A percentile compares a stretch with the other conserved stretches of the same genome.
Evolutionary conservation across 1,284 basidiomycete species (phyloP).

Genomic region (Cryptococcus jaspeensis): DNA sequence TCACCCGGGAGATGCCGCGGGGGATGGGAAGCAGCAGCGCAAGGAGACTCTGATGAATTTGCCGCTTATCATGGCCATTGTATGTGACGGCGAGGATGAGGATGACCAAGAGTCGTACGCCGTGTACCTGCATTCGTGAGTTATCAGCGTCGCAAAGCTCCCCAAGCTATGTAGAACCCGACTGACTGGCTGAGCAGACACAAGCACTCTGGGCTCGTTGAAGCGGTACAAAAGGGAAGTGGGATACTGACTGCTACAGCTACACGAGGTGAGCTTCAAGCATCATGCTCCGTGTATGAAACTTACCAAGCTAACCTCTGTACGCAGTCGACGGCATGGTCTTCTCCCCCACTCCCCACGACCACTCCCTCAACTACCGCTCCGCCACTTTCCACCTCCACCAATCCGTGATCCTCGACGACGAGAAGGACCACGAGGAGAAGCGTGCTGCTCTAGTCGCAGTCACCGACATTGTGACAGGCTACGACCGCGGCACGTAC

Average conservation of each 20-base stretch:
- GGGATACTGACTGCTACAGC: conserved; percentile 22
- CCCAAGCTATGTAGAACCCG: background rate
- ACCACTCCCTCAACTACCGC: conserved; percentile 28
- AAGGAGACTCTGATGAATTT: conserved; percentile 27
- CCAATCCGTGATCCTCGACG: conserved; percentile 9
- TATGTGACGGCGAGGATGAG: conserved; percentile 16
- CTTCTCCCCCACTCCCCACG: conserved; percentile 24
- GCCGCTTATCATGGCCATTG: conserved; percentile 16
- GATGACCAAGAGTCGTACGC: conserved; percentile 11
- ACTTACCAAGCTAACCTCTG: background rate
- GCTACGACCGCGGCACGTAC: conserved; percentile 11
- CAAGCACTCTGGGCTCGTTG: conserved; percentile 20
- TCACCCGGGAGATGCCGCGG: conserved; percentile 20
- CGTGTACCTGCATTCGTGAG: conserved; percentile 26
- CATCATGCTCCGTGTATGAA: background rate
- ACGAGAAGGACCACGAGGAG: conserved; percentile 16
- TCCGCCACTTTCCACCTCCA: conserved; percentile 24
- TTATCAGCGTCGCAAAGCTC: background rate
- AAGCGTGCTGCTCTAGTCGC: conserved; percentile 14
- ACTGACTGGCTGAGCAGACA: conserved; percentile 14
- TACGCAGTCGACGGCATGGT: conserved; percentile 25
- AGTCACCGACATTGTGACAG: conserved; percentile 17
- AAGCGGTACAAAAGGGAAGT: conserved; percentile 16
- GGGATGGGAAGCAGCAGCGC: conserved; percentile 2
- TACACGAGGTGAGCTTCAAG: conserved; percentile 17